phyloP scores from a whole-genome alignment of 345 rosid genomes.

The Camelina sativa region DNA sequence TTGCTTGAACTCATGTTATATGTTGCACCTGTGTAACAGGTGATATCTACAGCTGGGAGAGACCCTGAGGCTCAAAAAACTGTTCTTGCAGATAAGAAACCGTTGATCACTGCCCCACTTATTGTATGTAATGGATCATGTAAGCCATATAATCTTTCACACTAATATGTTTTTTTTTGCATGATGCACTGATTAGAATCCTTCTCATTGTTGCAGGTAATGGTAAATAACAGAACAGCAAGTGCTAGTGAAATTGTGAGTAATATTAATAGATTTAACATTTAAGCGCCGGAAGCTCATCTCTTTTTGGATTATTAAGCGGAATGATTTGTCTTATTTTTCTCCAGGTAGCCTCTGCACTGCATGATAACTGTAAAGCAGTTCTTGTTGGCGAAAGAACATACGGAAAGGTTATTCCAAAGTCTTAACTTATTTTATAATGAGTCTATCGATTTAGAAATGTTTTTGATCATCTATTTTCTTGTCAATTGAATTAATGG shows the following conservation, averaged over 20 bases:
- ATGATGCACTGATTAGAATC: slow-evolving; percentile 14
- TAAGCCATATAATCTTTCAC: slow-evolving; percentile 27
- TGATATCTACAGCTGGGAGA: slow-evolving; percentile 83
- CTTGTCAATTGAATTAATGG: slow-evolving; percentile 4
- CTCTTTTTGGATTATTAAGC: background rate
- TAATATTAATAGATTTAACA: background rate
- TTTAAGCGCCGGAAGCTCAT: background rate
- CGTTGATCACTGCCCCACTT: slow-evolving; percentile 71
- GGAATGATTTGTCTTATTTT: slow-evolving; percentile 9
- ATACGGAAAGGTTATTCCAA: slow-evolving; percentile 74
- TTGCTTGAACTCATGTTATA: slow-evolving; percentile 15
- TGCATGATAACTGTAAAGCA: slow-evolving; percentile 97
- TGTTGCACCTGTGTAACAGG: slow-evolving; percentile 51
- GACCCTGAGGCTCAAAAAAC: slow-evolving; percentile 68
- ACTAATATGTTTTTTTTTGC: background rate
- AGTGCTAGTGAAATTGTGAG: slow-evolving; percentile 98
- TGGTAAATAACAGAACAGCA: slow-evolving; percentile 91
- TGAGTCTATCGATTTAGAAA: slow-evolving; percentile 17
- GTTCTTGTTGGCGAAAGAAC: slow-evolving; percentile 93
- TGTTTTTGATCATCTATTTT: background rate
- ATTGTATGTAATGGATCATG: slow-evolving; percentile 63
- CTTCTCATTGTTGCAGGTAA: slow-evolving; percentile 55
- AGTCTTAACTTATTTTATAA: background rate
- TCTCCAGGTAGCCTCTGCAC: slow-evolving; percentile 94
- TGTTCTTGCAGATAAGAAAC: slow-evolving; percentile 63